phyloP scores from a whole-genome alignment of 2,329 filamentous ascomycete genomes.

The Trichoderma oligosporum region DNA sequence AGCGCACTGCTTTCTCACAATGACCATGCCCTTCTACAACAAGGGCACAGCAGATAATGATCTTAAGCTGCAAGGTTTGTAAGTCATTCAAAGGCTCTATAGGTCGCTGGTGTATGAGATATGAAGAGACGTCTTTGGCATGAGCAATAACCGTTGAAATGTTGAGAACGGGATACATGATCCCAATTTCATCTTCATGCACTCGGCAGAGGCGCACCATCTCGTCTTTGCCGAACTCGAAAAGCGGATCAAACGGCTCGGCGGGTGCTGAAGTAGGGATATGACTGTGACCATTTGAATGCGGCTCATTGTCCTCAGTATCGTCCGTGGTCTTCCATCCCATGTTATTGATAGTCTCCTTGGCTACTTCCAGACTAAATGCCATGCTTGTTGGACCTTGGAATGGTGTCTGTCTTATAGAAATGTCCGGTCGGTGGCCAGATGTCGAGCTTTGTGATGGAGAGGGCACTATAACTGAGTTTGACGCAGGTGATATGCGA shows the following conservation, averaged over 20 bases:
- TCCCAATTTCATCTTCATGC: constrained; percentile 84
- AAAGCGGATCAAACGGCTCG: constrained; percentile 66
- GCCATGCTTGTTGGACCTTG: constrained; percentile 81
- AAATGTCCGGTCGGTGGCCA: constrained; percentile 42
- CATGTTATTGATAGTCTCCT: constrained; percentile 83
- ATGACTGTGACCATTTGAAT: constrained; percentile 26
- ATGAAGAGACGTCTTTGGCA: constrained; percentile 64
- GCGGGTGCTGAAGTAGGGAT: constrained; percentile 29
- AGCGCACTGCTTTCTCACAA: constrained; percentile 65
- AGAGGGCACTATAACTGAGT: constrained; percentile 38
- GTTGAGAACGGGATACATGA: constrained; percentile 86
- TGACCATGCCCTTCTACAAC: constrained; percentile 75
- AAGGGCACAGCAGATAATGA: constrained; percentile 75
- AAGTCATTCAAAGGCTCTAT: constrained; percentile 44
- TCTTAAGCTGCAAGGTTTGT: constrained; percentile 69
- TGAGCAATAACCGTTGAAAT: constrained; percentile 69
- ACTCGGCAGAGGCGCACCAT: constrained; percentile 73
- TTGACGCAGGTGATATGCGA: constrained; percentile 34
- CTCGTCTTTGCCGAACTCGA: constrained; percentile 73
- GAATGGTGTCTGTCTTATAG: constrained; percentile 61
- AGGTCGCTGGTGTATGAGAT: constrained; percentile 49
- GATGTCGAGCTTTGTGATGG: constrained; percentile 41
- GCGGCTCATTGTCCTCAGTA: constrained; percentile 53
- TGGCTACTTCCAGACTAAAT: constrained; percentile 83
- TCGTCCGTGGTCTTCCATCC: constrained; percentile 68